phyloP scores from a whole-genome alignment of 208 protist genomes.

The Acanthamoeba rhysodes region DNA sequence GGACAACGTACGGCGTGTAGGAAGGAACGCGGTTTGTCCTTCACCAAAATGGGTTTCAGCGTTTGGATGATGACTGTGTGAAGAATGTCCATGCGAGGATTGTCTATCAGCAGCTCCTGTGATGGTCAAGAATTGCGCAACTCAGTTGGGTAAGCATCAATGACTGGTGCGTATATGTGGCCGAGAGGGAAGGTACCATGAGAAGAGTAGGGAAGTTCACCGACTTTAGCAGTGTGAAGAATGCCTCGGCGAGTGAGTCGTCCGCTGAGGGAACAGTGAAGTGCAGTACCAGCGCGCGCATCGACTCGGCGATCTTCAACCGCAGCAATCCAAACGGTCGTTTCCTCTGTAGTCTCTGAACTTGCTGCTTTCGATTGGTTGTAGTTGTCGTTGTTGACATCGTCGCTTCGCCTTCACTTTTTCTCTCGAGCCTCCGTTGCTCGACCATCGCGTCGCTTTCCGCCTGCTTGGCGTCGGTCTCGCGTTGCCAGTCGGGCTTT shows the following conservation, averaged over 20 bases:
- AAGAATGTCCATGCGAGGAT: constrained; percentile 50
- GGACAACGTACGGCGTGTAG: background rate
- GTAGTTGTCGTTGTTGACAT: background rate
- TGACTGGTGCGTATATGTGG: background rate
- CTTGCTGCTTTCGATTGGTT: background rate
- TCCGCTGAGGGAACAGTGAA: background rate
- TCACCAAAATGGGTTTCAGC: constrained; percentile 22
- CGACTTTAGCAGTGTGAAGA: background rate
- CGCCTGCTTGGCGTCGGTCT: background rate
- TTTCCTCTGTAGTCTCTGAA: background rate
- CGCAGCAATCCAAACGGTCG: constrained; percentile 14
- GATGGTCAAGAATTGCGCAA: background rate
- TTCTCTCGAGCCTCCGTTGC: background rate
- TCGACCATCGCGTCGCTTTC: background rate
- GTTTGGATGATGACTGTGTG: constrained; percentile 62
- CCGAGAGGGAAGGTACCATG: background rate
- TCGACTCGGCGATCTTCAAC: background rate
- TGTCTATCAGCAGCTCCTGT: constrained; percentile 22
- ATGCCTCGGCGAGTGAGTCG: background rate
- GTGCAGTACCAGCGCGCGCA: constrained; percentile 24
- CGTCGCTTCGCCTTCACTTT: background rate
- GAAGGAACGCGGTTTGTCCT: constrained; percentile 24
- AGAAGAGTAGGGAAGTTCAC: background rate
- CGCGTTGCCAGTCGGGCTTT: background rate
- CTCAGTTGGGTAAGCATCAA: too few relatives aligned